These are phyloP conservation scores for Hypholoma sublateritium DNA, from an alignment of 768 basidiomycete species.

Conservation along the genomic window DNA sequence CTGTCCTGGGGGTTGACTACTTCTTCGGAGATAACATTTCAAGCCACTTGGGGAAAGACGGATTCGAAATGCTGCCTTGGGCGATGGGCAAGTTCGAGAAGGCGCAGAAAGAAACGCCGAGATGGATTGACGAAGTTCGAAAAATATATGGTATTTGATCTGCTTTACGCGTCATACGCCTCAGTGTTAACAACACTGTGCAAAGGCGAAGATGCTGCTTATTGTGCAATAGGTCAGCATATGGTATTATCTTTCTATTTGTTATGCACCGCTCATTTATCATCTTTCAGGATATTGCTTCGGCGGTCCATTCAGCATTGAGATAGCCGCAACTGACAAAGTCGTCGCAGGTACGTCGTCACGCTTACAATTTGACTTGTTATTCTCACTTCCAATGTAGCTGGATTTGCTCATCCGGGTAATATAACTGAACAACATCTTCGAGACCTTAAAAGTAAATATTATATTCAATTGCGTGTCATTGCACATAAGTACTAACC, in stretches of 20 bases:
- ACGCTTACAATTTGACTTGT: background rate
- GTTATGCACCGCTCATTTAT: background rate
- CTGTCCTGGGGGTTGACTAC: conserved; percentile 61
- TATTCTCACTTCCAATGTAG: conserved; percentile 21
- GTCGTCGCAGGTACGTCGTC: conserved; percentile 40
- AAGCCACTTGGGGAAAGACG: conserved; percentile 31
- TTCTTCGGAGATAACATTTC: conserved; percentile 59
- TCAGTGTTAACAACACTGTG: background rate
- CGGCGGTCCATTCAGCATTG: conserved; percentile 49
- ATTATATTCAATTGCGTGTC: too few relatives aligned
- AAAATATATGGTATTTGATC: conserved; percentile 42
- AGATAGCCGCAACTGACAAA: conserved; percentile 41
- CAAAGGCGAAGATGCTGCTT: background rate
- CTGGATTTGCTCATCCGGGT: conserved; percentile 55
- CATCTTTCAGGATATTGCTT: conserved; percentile 51
- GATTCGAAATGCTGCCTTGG: conserved; percentile 43
- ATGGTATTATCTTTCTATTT: background rate
- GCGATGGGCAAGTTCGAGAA: conserved; percentile 29
- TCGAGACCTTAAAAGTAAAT: conserved; percentile 43
- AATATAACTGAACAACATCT: conserved; percentile 45
- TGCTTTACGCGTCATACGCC: background rate
- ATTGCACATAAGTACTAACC: background rate
- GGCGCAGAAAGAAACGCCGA: conserved; percentile 41
- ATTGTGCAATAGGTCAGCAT: background rate
- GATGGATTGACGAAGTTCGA: conserved; percentile 53